Evolutionary conservation across 331 rosid species (phyloP).

Genomic region (Rosa hybrid): DNA sequence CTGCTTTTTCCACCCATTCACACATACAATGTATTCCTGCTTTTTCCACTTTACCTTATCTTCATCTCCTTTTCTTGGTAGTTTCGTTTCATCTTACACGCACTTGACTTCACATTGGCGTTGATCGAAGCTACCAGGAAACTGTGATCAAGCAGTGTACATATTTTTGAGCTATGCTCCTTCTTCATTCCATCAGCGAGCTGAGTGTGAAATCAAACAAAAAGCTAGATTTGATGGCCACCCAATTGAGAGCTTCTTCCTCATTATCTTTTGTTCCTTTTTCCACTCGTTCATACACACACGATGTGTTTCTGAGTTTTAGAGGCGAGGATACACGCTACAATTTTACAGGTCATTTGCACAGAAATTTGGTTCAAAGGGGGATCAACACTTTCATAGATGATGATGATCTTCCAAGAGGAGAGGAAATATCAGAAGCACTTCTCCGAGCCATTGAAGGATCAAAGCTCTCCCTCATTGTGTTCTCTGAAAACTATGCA

Average conservation of each 20-base stretch:
- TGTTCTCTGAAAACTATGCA: too few relatives aligned
- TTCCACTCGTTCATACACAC: too few relatives aligned
- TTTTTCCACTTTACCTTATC: too few relatives aligned
- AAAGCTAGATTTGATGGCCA: neutral
- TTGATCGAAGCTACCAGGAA: neutral
- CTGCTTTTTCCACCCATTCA: too few relatives aligned
- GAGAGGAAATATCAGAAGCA: too few relatives aligned
- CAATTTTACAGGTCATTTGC: neutral
- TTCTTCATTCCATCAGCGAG: neutral
- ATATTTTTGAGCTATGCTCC: neutral
- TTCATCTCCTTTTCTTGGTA: too few relatives aligned
- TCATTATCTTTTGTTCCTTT: neutral
- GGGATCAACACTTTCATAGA: neutral
- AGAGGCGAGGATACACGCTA: neutral
- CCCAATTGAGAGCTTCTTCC: neutral
- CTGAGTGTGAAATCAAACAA: too few relatives aligned
- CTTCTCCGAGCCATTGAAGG: too few relatives aligned
- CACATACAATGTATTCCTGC: too few relatives aligned
- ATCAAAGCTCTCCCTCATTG: too few relatives aligned
- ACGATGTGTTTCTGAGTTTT: conserved; percentile 2
- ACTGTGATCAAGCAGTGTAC: too few relatives aligned
- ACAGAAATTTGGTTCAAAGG: neutral
- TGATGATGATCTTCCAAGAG: too few relatives aligned
- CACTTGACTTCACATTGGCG: neutral
- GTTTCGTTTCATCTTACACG: neutral